Evolutionary conservation across 345 rosid species (phyloP).

Genomic region (Nephelium lappaceum): DNA sequence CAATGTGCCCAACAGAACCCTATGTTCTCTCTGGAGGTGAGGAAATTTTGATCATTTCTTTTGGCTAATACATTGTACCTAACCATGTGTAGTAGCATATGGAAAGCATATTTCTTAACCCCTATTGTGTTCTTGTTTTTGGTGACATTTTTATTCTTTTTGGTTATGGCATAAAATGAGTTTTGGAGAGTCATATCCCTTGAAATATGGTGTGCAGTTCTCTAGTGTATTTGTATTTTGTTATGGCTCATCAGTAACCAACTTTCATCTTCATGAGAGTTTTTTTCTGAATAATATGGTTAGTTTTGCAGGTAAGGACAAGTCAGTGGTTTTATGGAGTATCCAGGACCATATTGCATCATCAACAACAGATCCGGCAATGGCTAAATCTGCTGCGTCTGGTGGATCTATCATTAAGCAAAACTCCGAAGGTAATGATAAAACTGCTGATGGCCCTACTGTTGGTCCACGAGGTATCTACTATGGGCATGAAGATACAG

Average conservation of each 20-base stretch:
- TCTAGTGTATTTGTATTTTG: not conserved
- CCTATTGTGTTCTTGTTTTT: not conserved
- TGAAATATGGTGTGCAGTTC: not conserved
- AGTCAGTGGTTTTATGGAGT: slow-evolving; percentile 93
- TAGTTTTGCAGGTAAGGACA: slow-evolving; percentile 85
- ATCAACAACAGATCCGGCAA: slow-evolving; percentile 61
- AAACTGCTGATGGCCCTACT: slow-evolving; percentile 64
- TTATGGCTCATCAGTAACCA: not conserved
- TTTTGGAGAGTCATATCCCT: not conserved
- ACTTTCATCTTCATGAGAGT: slow-evolving; percentile 7
- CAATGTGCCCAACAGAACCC: slow-evolving; percentile 97
- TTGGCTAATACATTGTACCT: slow-evolving; percentile 9
- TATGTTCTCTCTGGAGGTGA: slow-evolving; percentile 99
- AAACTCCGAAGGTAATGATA: slow-evolving; percentile 62
- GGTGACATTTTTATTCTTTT: not conserved
- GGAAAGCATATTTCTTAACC: not conserved
- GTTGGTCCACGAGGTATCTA: slow-evolving; percentile 96
- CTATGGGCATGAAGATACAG: slow-evolving; percentile 92
- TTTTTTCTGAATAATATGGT: slow-evolving; percentile 25
- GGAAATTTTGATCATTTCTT: slow-evolving; percentile 4
- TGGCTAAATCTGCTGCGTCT: slow-evolving; percentile 64
- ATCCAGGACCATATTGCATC: slow-evolving; percentile 94
- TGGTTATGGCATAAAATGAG: not conserved
- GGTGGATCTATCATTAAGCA: slow-evolving; percentile 78
- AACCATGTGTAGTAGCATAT: not conserved